Evolutionary conservation across 2,329 filamentous ascomycete species (phyloP).

Genomic region (Lojkania enalia): DNA sequence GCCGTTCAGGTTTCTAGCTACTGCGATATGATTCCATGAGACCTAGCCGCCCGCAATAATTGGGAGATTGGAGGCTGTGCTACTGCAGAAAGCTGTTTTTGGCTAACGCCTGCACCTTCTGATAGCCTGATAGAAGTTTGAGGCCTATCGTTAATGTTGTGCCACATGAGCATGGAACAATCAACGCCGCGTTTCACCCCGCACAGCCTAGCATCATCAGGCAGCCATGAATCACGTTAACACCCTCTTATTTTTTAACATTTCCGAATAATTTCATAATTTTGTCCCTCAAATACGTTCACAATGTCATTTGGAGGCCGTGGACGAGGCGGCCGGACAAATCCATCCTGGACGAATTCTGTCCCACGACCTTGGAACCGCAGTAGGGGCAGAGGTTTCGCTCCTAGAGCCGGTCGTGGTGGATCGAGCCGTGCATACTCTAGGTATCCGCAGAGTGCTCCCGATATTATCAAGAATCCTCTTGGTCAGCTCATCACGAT

Average conservation of each 20-base stretch:
- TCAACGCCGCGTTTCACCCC: constrained; percentile 20
- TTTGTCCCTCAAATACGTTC: background rate
- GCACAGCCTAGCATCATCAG: constrained; percentile 27
- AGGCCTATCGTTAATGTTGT: constrained; percentile 19
- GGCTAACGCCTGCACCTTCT: constrained; percentile 22
- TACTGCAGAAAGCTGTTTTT: constrained; percentile 17
- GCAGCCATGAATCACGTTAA: too few species aligned
- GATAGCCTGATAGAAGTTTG: constrained; percentile 17
- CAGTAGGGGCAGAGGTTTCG: constrained; percentile 25
- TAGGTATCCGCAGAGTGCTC: constrained; percentile 16
- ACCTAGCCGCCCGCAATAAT: constrained; percentile 27
- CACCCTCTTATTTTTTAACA: too few species aligned
- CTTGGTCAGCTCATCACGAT: constrained; percentile 33
- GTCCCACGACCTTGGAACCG: background rate
- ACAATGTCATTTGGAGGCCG: constrained; percentile 5
- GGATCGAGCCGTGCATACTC: constrained; percentile 13
- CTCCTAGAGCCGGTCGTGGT: constrained; percentile 26
- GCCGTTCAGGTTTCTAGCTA: constrained; percentile 12
- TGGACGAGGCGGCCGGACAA: background rate
- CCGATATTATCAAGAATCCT: constrained; percentile 32
- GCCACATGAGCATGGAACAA: constrained; percentile 22
- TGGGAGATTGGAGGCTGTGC: constrained; percentile 21
- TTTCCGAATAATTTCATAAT: too few species aligned
- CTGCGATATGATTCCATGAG: constrained; percentile 12
- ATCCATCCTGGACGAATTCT: background rate